Evolutionary conservation across 495 filamentous ascomycete genomes (phyloP).

Genomic region (Xylaria flabelliformis): DNA sequence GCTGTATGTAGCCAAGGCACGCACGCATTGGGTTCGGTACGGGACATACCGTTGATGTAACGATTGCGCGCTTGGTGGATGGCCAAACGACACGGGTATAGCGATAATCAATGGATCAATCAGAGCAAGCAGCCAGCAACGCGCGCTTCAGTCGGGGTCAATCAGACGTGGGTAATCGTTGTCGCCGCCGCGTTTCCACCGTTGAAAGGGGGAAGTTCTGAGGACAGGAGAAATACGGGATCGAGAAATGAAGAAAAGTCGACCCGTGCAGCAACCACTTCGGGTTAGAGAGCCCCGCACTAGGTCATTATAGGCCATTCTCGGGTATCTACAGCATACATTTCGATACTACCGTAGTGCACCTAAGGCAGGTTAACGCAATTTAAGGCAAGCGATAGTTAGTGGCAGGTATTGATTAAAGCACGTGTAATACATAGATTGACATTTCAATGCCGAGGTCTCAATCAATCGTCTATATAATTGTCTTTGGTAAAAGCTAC

Average conservation of each 20-base stretch:
- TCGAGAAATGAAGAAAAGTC: slow-evolving; percentile 10
- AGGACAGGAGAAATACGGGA: slow-evolving; percentile 6
- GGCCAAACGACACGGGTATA: neutral
- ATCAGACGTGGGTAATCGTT: neutral
- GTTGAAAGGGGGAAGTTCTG: slow-evolving; percentile 21
- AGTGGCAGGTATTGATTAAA: neutral
- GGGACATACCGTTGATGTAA: slow-evolving; percentile 2
- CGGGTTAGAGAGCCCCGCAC: slow-evolving; percentile 19
- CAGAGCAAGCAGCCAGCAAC: slow-evolving; percentile 5
- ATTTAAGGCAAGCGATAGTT: neutral
- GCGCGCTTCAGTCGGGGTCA: neutral
- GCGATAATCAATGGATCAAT: neutral
- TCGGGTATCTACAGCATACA: slow-evolving; percentile 12
- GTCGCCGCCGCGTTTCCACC: slow-evolving; percentile 10
- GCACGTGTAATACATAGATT: too few relatives aligned
- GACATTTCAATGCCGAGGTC: neutral
- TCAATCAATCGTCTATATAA: neutral
- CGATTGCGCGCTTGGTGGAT: neutral
- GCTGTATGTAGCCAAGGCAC: neutral
- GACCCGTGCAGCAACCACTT: slow-evolving; percentile 13
- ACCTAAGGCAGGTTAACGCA: neutral
- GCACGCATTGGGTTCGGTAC: neutral
- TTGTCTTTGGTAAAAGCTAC: neutral
- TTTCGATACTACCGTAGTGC: neutral
- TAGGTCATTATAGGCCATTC: neutral